These are phyloP conservation scores for Fusarium sp. DNA, from an alignment of 2,329 filamentous ascomycete species.

Conservation along the genomic window DNA sequence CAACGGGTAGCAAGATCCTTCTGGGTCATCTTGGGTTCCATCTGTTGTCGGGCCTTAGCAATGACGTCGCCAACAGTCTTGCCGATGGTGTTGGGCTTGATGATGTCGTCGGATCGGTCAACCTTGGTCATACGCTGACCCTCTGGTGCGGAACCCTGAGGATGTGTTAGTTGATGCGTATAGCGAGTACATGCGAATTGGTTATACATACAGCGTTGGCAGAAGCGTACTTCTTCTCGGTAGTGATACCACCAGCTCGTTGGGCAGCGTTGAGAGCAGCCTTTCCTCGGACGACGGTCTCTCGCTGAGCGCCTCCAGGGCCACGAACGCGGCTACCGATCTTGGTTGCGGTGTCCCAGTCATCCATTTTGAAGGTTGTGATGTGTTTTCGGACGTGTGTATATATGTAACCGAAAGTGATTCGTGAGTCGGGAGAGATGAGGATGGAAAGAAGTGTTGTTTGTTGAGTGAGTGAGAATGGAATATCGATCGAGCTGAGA, in stretches of 20 bases:
- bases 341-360: slow-evolving; percentile 92
- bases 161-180: slow-evolving; percentile 30
- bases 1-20: slow-evolving; percentile 87
- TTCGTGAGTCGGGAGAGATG: neutral
- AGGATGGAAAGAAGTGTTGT: slow-evolving; percentile 21
- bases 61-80: slow-evolving; percentile 85
- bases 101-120: slow-evolving; percentile 95
- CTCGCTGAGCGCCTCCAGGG: slow-evolving; percentile 74
- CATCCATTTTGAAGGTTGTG: slow-evolving; percentile 66
- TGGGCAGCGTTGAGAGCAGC: slow-evolving; percentile 88
- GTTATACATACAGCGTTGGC: slow-evolving; percentile 70
- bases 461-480: slow-evolving; percentile 29
- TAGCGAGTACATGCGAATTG: neutral
- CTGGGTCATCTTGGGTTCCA: slow-evolving; percentile 96
- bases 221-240: slow-evolving; percentile 89
- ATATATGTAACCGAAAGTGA: slow-evolving; percentile 4
- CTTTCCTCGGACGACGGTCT: slow-evolving; percentile 91
- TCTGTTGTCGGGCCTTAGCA: slow-evolving; percentile 79
- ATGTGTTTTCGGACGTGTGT: slow-evolving; percentile 44
- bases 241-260: slow-evolving; percentile 79
- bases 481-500: slow-evolving; percentile 40
- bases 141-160: slow-evolving; percentile 63
- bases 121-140: slow-evolving; percentile 98
- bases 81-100: slow-evolving; percentile 94
- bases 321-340: slow-evolving; percentile 88